Evolutionary conservation across 2,329 filamentous ascomycete species (phyloP).

Genomic region (Diaporthe australafricana): DNA sequence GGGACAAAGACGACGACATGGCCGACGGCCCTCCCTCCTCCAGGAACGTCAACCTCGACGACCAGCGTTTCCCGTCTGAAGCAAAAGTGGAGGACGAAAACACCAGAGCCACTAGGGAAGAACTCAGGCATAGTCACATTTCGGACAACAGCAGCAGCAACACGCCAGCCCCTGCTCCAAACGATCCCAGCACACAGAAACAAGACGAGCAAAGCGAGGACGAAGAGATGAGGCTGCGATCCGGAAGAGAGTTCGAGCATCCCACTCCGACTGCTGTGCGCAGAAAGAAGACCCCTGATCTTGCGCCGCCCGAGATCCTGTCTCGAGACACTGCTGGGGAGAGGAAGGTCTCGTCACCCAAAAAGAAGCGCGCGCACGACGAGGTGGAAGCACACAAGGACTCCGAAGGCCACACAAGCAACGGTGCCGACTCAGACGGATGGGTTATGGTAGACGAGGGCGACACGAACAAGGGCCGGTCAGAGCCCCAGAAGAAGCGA

Average conservation of each 20-base stretch:
- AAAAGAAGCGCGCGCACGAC: conserved; percentile 74
- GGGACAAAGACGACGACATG: conserved; percentile 29
- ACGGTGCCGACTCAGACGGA: conserved; percentile 53
- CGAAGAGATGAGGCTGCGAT: conserved; percentile 38
- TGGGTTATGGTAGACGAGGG: conserved; percentile 37
- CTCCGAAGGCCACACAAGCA: conserved; percentile 52
- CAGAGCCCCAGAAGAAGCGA: conserved; percentile 75
- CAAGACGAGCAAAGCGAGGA: conserved; percentile 42
- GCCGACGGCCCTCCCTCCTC: conserved; percentile 29
- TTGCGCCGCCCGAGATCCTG: conserved; percentile 43
- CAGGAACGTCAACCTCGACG: conserved; percentile 47
- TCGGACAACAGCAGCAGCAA: conserved; percentile 57
- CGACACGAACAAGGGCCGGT: conserved; percentile 54
- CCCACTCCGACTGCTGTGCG: conserved; percentile 44
- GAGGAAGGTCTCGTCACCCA: conserved; percentile 68
- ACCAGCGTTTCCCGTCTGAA: conserved; percentile 45
- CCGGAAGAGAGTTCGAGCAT: conserved; percentile 41
- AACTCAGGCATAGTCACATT: conserved; percentile 73
- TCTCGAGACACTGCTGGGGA: conserved; percentile 54
- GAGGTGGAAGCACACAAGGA: conserved; percentile 65
- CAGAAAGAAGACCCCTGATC: conserved; percentile 49
- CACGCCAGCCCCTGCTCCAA: not conserved
- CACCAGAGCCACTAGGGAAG: conserved; percentile 72
- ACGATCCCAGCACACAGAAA: conserved; percentile 36
- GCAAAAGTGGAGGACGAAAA: conserved; percentile 68